Evolutionary conservation across 2,329 filamentous ascomycete species (phyloP), one percentile per base, ranked within the genome.

Genomic region (Nothopassalora personata): DNA sequence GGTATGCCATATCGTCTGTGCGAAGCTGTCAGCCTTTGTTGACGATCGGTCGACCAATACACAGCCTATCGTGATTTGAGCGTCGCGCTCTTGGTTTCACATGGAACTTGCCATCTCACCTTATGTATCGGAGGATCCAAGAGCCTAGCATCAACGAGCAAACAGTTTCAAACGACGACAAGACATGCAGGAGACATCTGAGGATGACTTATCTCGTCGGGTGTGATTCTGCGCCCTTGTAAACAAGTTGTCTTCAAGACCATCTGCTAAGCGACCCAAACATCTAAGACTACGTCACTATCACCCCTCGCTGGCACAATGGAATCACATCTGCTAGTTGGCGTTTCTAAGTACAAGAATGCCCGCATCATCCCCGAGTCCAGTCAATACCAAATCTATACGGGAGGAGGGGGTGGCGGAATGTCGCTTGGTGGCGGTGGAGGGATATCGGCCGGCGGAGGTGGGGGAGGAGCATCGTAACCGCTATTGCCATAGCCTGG

Each of bases 341-440:
- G 15, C 9, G 18, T 43, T 8, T 43, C 39, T 13, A 5, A 43
- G 18, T 6, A 18, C 39, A n/a, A n/a, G 1, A n/a, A n/a, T 43
- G 39, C 13, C 18, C 4, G 18, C 4, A 13, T 8, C 9, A 7
- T 5, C 18, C 39, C 18, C 39, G 1, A 43, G 39, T 18, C 39
- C 31, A 13, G 31, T 36, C n/a, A 39, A 28, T 49, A 19, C 27
- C 36, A 9, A 18, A n/a, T 43, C 47, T 56, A 65, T 19, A 63
- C 57, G 49, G 82, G 82, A 39, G 85, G 85, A 27, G 88, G 86
- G 23, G 85, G 86, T 13, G 83, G 86, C 39, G 86, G 85, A 58
- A 86, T 81, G 63, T 84, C 85, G 64, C 79, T 79, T 56, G 80
- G 81, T 61, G 83, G 82, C 27, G 83, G 82, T n/a, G 84, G 83